Evolutionary conservation across 768 basidiomycete species (phyloP), one percentile per base, ranked within the genome.

Genomic region (Pleurotus citrinopileatus): DNA sequence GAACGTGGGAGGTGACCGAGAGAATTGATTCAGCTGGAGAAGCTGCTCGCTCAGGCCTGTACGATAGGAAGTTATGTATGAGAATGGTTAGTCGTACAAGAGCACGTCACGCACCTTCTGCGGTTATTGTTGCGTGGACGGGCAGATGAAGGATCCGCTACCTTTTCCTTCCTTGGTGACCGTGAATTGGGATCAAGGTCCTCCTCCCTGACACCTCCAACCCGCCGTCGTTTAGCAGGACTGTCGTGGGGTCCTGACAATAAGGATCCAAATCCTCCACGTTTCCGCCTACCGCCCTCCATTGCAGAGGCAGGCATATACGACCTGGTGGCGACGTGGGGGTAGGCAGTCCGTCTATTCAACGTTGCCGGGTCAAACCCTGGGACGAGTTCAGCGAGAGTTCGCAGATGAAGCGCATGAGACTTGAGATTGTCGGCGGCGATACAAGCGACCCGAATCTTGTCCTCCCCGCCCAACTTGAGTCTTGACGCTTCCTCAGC

Each of bases 391-490:
- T 80, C 80, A 8, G 89, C 73, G 28, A 91, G 78, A 20, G 75
- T 71, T 45, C 75, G 75, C 64, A 91, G 80, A 61, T 91, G 84
- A 56, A 65, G 65, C 42, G 77, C 71, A 67, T 90, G 84, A 7
- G 71, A 69, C 63, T 86, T 82, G 70, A 98, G 84, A 62, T 83
- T 88, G 73, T 98, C 94, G 32, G 91, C 91, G 23, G 94, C 94
- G 58, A 86, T 87, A 60, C 87, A 92, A 17, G 93, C 93, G 56
- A 96, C 92, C 63, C 93, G 84, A 69, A 98, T 96, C 78, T 98
- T 98, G 83, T 98, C 97, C 69, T 98, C 96, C 52, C 91, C 91
- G 23, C 96, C 95, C 57, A 94, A 82, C 70, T 94, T 93, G 71
- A 97, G 88, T 42, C 91, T 80, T 43, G 80, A 76, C 0, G 94